phyloP scores from a whole-genome alignment of 1,284 basidiomycete species.

The Cutaneotrichosporon cutaneum region DNA sequence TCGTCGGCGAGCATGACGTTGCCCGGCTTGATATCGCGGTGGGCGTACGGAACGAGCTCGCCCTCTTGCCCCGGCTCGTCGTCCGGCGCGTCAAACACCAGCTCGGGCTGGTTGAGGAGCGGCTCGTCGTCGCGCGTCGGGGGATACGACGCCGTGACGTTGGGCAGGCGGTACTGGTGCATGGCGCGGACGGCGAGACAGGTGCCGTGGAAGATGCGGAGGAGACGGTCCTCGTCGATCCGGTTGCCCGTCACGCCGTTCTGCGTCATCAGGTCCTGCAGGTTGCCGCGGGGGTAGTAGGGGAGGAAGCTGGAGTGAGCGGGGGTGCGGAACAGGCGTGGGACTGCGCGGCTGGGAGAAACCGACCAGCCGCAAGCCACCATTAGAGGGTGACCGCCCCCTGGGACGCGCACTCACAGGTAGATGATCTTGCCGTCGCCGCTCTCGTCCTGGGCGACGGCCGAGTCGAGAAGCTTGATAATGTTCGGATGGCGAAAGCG shows the following conservation, averaged over 20 bases:
- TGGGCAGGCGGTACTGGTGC: slow-evolving; percentile 67
- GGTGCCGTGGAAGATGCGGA: slow-evolving; percentile 86
- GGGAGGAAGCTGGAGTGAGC: slow-evolving; percentile 38
- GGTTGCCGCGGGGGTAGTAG: slow-evolving; percentile 64
- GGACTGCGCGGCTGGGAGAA: too few relatives aligned
- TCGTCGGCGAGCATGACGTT: slow-evolving; percentile 97
- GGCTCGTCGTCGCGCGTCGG: slow-evolving; percentile 37
- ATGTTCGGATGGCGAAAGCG: slow-evolving; percentile 72
- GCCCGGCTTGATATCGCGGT: slow-evolving; percentile 94
- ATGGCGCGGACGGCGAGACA: slow-evolving; percentile 90
- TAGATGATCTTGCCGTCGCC: slow-evolving; percentile 89
- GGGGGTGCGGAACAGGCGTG: background rate
- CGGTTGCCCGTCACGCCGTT: slow-evolving; percentile 78
- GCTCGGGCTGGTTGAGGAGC: slow-evolving; percentile 30
- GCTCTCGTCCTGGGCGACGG: slow-evolving; percentile 80
- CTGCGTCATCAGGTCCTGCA: slow-evolving; percentile 91
- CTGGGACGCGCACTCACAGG: slow-evolving; percentile 54
- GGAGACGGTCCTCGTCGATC: slow-evolving; percentile 83
- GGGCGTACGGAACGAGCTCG: slow-evolving; percentile 80
- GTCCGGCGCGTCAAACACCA: slow-evolving; percentile 70
- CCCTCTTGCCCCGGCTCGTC: slow-evolving; percentile 56
- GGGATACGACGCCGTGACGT: slow-evolving; percentile 42
- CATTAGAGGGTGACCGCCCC: too few relatives aligned
- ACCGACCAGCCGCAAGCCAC: too few relatives aligned
- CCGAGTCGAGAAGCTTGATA: slow-evolving; percentile 66